These are phyloP conservation scores for Bromus sterilis DNA, from an alignment of 176 grass and related monocot genomes.

Conservation along the genomic window DNA sequence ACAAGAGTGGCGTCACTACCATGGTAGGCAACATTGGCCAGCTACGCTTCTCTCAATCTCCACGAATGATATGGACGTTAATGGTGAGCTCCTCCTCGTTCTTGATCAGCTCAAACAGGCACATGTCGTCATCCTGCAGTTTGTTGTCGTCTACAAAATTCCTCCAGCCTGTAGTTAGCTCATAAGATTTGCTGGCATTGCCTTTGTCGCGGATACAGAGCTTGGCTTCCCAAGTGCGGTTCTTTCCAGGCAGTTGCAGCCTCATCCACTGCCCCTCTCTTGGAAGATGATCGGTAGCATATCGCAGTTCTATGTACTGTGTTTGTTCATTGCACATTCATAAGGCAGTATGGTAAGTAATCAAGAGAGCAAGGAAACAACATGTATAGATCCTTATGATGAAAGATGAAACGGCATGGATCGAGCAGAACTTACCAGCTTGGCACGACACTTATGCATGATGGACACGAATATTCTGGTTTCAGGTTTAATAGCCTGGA, in stretches of 20 bases:
- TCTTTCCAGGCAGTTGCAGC: background rate
- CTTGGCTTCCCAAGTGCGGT: background rate
- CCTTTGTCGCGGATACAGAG: background rate
- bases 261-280: background rate
- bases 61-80: background rate
- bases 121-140: background rate
- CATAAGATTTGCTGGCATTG: background rate
- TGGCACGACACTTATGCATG: background rate
- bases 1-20: background rate
- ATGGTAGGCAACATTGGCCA: background rate
- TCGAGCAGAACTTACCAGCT: background rate
- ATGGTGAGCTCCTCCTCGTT: background rate
- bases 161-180: background rate
- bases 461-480: background rate
- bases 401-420: background rate
- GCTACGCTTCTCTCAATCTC: background rate
- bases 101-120: background rate
- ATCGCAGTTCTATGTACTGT: background rate
- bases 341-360: background rate
- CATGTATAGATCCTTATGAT: background rate
- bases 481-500: background rate
- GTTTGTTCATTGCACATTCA: background rate
- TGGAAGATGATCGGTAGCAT: background rate
- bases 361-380: background rate
- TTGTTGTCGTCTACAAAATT: background rate